These are phyloP conservation scores for Chrysanthemum makinoi DNA, from an alignment of 129 eudicot species.

Conservation along the genomic window DNA sequence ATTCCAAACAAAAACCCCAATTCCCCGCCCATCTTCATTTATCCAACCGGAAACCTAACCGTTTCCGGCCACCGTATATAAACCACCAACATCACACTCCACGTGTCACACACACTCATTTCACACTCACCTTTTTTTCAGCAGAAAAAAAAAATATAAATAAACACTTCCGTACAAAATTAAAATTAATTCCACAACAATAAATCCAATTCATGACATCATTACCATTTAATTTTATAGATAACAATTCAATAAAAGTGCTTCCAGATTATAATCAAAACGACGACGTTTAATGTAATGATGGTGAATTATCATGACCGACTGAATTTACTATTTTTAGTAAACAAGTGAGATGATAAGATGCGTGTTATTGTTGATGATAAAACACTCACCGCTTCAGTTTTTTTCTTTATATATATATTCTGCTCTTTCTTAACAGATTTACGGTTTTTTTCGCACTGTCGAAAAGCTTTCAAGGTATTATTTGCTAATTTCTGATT, in stretches of 20 bases:
- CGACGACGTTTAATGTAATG: too few species aligned
- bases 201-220: too few species aligned
- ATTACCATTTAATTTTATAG: too few species aligned
- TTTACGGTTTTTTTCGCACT: too few species aligned
- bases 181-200: too few species aligned
- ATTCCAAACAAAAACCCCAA: neutral
- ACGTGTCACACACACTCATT: neutral
- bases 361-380: neutral
- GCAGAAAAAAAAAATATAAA: neutral
- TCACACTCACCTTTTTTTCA: neutral
- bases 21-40: neutral
- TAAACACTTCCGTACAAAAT: too few species aligned
- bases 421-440: too few species aligned
- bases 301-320: too few species aligned
- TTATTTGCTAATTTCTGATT: neutral
- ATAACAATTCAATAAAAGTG: too few species aligned
- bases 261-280: too few species aligned
- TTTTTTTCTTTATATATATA: neutral
- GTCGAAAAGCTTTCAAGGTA: too few species aligned
- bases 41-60: neutral
- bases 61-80: neutral
- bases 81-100: neutral
- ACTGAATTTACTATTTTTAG: too few species aligned
- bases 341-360: neutral
- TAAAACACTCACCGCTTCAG: neutral